Base-by-base conservation (phyloP, 768 basidiomycete genomes). In the Phylloporus sp. region DNA sequence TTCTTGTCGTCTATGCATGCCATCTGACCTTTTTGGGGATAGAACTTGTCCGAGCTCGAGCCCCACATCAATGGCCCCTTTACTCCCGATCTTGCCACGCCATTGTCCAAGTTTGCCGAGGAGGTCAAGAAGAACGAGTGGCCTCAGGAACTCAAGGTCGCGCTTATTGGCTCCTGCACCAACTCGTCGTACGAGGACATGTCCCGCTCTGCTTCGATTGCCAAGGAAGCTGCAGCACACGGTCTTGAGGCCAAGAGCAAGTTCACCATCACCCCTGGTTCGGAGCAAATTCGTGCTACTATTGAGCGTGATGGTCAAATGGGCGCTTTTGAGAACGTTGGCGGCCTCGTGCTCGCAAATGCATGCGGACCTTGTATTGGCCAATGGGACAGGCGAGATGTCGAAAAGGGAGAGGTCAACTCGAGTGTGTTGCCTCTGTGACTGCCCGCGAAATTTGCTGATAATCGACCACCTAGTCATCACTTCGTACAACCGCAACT, bases 171-270 rank as follows among this genome's bases (percentile, higher is more conserved):
- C 42, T 98, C 96, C 38, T 99, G 96, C 84, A 98, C 96, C 67
- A 99, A 99, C 81, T 98, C 96, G 38, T 98, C 96, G 27, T 99
- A 99, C 66, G 96, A 99, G 74, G 96, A 99, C 72, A 96, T 98
- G 95, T 87, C 92, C 29, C 92, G 96, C 65, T 89, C 95, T 31
- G 95, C 92, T 23, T 87, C 87, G 36, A 96, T 99, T 64, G 92
- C 90, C 56, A 79, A 78, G 59, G 84, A 99, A 69, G 96, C 96
- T 50, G 70, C 82, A 41, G 75, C 76, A 6, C 95, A 95, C 63
- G 96, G 96, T 57, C 78, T 97, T 39, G 73, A 79, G 49, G 78
- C 83, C 65, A 89, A 93, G 81, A 90, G 89, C 74, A 82, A 84
- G 73, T 98, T 96, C 81, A 98, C 92, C 48, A 86, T 99, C 69